A percentile compares a stretch with the other conserved stretches of the same genome.
These are phyloP conservation scores for Thuja plicata DNA, from an alignment of 83 land plant genomes.

Conservation along the genomic window DNA sequence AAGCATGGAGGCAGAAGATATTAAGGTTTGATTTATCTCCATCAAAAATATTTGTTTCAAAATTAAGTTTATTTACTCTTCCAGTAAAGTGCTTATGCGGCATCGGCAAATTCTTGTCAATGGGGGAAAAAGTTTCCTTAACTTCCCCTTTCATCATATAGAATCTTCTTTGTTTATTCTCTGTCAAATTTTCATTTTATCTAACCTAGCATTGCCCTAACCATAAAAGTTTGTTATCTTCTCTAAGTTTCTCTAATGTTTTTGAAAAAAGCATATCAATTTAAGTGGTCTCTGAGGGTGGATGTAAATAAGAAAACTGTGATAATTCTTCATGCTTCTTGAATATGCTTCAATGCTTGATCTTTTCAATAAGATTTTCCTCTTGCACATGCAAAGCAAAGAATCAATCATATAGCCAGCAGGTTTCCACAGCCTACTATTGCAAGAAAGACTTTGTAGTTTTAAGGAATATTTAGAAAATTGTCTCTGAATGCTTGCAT, in stretches of 20 bases:
- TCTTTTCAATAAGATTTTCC: background rate
- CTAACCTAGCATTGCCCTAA: background rate
- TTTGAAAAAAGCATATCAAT: background rate
- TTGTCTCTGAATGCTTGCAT: background rate
- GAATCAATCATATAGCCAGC: background rate
- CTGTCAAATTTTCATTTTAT: background rate
- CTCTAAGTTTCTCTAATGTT: background rate
- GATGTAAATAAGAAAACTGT: background rate
- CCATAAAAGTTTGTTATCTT: background rate
- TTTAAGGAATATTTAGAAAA: background rate
- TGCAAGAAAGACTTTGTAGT: background rate
- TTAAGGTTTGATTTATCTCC: background rate
- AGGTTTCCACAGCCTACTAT: background rate
- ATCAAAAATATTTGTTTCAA: background rate
- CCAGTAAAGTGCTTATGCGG: background rate
- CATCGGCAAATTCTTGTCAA: background rate
- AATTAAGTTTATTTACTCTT: background rate
- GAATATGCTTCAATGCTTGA: background rate
- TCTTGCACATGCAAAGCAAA: background rate
- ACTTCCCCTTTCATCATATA: background rate
- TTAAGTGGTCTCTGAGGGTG: background rate
- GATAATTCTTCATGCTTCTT: background rate
- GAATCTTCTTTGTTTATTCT: background rate
- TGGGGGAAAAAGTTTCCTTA: background rate
- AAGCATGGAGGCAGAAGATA: background rate